Evolutionary conservation across 2,329 filamentous ascomycete species (phyloP).

Genomic region (Pseudogymnoascus sp.): DNA sequence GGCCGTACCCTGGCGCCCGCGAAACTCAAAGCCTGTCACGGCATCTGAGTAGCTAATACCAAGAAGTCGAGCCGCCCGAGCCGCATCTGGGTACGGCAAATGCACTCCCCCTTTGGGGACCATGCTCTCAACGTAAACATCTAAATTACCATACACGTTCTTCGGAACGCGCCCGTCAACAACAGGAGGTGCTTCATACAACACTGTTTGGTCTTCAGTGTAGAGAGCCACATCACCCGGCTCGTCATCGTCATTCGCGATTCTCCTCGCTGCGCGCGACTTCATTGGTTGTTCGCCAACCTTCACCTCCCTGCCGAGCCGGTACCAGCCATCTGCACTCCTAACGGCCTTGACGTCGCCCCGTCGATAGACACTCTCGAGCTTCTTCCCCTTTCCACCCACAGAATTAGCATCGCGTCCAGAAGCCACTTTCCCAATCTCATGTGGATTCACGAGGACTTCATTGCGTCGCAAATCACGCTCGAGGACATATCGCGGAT

Average conservation of each 20-base stretch:
- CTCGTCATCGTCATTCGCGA: slow-evolving; percentile 34
- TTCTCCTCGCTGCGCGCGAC: slow-evolving; percentile 49
- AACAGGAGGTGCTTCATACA: slow-evolving; percentile 72
- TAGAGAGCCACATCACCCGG: slow-evolving; percentile 52
- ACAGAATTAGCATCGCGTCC: slow-evolving; percentile 47
- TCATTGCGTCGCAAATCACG: slow-evolving; percentile 79
- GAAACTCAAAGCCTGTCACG: slow-evolving; percentile 84
- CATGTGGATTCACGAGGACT: slow-evolving; percentile 59
- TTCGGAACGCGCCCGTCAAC: slow-evolving; percentile 71
- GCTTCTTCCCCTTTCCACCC: slow-evolving; percentile 28
- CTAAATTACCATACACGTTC: slow-evolving; percentile 91
- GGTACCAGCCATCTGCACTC: slow-evolving; percentile 85
- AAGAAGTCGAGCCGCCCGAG: slow-evolving; percentile 66
- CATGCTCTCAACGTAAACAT: slow-evolving; percentile 90
- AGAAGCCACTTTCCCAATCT: slow-evolving; percentile 71
- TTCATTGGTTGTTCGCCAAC: slow-evolving; percentile 77
- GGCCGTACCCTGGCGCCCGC: slow-evolving; percentile 78
- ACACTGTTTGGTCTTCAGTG: slow-evolving; percentile 58
- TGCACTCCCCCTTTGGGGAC: slow-evolving; percentile 76
- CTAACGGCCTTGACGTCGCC: slow-evolving; percentile 72
- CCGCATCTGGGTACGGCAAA: slow-evolving; percentile 54
- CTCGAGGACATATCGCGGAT: slow-evolving; percentile 77
- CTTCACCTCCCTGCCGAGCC: slow-evolving; percentile 73
- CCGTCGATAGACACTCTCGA: slow-evolving; percentile 78
- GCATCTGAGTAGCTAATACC: slow-evolving; percentile 84